phyloP scores from a whole-genome alignment of 306 rosid species.

The Vachellia collinsii region DNA sequence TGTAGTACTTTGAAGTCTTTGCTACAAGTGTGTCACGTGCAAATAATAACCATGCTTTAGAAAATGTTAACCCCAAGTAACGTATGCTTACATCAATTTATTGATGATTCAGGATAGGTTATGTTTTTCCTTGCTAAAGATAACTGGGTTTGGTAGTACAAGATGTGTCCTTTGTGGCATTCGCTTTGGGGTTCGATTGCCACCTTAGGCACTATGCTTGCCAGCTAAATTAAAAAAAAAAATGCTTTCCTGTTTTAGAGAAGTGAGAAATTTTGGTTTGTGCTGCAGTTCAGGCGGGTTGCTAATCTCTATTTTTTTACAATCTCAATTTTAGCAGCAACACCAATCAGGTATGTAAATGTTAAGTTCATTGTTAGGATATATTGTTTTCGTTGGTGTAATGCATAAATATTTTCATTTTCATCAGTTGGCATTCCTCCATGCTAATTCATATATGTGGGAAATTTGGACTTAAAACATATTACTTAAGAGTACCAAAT shows the following conservation, averaged over 20 bases:
- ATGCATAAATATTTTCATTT: conserved; percentile 10
- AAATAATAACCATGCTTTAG: background rate
- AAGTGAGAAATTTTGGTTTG: conserved; percentile 33
- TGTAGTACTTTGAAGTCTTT: background rate
- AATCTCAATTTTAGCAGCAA: conserved; percentile 82
- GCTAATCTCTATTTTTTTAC: conserved; percentile 87
- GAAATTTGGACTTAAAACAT: background rate
- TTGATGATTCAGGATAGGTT: conserved; percentile 3
- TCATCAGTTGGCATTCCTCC: conserved; percentile 12
- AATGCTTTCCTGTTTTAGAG: conserved; percentile 28
- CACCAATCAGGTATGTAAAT: conserved; percentile 71
- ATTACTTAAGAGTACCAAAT: background rate
- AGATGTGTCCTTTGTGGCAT: background rate
- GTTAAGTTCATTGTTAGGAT: conserved; percentile 12
- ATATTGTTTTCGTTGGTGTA: conserved; percentile 32
- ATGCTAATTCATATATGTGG: background rate
- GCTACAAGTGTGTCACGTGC: background rate
- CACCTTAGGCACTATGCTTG: too few relatives aligned
- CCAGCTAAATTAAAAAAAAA: background rate
- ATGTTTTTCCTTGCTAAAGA: background rate
- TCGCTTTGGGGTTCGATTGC: background rate
- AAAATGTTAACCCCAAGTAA: conserved; percentile 13
- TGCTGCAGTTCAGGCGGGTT: conserved; percentile 86
- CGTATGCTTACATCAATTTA: background rate
- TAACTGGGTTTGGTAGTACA: background rate